Evolutionary conservation across 1,139 yeast species (phyloP), one percentile per base, ranked within the genome.

Genomic region (Nakaseomyces bracarensis): DNA sequence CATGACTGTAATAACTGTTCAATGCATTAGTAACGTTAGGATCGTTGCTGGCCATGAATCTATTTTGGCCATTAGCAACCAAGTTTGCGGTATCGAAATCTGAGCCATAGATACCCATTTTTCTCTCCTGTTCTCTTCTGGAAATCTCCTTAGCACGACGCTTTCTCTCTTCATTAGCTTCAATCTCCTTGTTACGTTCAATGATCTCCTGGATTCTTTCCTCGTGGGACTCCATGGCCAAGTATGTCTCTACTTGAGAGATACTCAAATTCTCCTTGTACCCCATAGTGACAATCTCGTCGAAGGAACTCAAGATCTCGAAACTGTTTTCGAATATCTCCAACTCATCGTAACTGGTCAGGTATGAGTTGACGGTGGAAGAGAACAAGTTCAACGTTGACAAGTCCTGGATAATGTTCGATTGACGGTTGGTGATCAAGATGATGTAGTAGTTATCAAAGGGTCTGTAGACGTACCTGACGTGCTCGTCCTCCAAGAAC

Each of bases 201-300:
- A 93, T 91, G 60, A 91, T 89, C 63, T 93, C 97, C 69, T 91
- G 97, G 58, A 93, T 89, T 70, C 86, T 89, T 67, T 93, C 99
- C 66, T 93, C 98, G 60, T 91, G 97, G 31, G 95, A 83, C 66
- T 93, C 97, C 98, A 93, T 91, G 61, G 87, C 93, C 66, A 93
- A 71, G 67, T 85, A 91, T 13, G 94, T 84, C 63, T 78, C 79
- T 50, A 93, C 86, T 68, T 91, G 98, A 44, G 79, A 66, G 52
- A 83, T 63, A 1, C 93, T 78, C 53, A 91, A 70, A 63, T 86
- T 84, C 64, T 93, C 99, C 55, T 86, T 79, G 68, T 82, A 87
- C 13, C 98, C 99, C 66, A 85, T 71, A 43, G 79, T 79, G 53
- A 91, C 78, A 45, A 91, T 84, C 66, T 93, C 98, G 63, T 93